phyloP scores from a whole-genome alignment of 1,139 yeast species.

The Fermentozyma sake region DNA sequence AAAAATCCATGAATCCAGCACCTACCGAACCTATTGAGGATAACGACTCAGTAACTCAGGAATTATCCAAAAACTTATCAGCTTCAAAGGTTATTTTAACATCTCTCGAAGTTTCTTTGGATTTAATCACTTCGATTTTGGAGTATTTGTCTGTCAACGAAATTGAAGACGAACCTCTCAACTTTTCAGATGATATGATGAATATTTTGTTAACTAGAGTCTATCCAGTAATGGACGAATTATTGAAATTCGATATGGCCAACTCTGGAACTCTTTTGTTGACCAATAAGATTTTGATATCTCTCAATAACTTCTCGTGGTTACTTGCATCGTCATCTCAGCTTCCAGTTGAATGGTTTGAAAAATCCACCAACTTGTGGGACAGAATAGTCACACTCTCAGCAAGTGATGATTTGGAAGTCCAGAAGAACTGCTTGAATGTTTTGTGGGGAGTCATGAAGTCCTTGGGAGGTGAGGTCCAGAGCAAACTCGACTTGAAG shows the following conservation, averaged over 20 bases:
- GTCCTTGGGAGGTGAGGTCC: constrained; percentile 34
- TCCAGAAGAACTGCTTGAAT: constrained; percentile 49
- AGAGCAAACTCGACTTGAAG: constrained; percentile 15
- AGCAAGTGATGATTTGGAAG: constrained; percentile 16
- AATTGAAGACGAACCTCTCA: constrained; percentile 16
- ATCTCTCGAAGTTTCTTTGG: constrained; percentile 66
- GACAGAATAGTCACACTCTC: constrained; percentile 19
- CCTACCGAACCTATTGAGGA: constrained; percentile 22
- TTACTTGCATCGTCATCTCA: constrained; percentile 32
- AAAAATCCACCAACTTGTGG: constrained; percentile 34
- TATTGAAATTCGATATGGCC: constrained; percentile 28
- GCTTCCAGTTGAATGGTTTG: constrained; percentile 37
- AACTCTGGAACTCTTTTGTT: constrained; percentile 29
- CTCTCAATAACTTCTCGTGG: constrained; percentile 70
- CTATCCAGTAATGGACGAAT: constrained; percentile 38
- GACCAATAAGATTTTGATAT: constrained; percentile 52
- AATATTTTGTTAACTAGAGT: constrained; percentile 25
- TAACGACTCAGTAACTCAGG: constrained; percentile 24
- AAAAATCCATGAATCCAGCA: constrained; percentile 38
- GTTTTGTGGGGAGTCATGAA: constrained; percentile 59
- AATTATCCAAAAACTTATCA: constrained; percentile 10
- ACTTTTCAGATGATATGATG: constrained; percentile 19
- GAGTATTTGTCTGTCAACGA: constrained; percentile 43
- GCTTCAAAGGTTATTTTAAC: constrained; percentile 45
- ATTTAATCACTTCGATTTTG: constrained; percentile 68